Percentiles rank a stretch among this genome's conserved stretches.
Evolutionary conservation across 805 yeast species (phyloP).

Genomic region (Yarrowia osloensis): DNA sequence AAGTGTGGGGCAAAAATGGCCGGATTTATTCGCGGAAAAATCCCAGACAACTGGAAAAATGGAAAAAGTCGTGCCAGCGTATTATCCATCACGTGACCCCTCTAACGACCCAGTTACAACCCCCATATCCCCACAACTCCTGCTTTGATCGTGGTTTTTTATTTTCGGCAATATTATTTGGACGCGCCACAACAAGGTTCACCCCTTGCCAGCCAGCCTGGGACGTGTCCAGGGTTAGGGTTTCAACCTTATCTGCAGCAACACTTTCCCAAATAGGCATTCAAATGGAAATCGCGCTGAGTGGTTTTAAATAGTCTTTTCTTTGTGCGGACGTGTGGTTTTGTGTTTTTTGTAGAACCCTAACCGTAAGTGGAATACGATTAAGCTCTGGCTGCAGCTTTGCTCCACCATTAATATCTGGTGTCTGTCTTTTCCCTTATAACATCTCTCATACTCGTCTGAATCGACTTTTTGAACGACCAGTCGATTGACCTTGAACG

Average conservation of each 20-base stretch:
- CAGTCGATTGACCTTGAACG: neutral
- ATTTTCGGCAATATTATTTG: neutral
- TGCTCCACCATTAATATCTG: constrained; percentile 25
- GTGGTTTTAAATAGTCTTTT: constrained; percentile 13
- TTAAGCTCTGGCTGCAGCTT: constrained; percentile 10
- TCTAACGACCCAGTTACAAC: no score
- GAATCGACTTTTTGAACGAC: neutral
- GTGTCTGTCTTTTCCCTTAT: constrained; percentile 20
- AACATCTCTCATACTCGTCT: neutral
- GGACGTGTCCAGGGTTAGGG: constrained; percentile 8
- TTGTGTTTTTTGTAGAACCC: neutral
- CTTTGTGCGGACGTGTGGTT: neutral
- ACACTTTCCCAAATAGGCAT: constrained; percentile 7
- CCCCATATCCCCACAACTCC: neutral
- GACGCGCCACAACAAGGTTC: neutral
- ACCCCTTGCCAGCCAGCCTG: constrained; percentile 20
- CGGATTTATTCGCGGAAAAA: neutral
- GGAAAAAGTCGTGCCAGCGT: no score
- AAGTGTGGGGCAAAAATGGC: no score
- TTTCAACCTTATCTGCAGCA: neutral
- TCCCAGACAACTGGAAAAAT: neutral
- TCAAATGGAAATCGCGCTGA: constrained; percentile 25
- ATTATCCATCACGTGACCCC: no score
- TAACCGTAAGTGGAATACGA: neutral
- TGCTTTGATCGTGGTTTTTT: no score